These are phyloP conservation scores for Tetratostichococcus sp. DNA, from an alignment of 139 green algal genomes.

Conservation along the genomic window DNA sequence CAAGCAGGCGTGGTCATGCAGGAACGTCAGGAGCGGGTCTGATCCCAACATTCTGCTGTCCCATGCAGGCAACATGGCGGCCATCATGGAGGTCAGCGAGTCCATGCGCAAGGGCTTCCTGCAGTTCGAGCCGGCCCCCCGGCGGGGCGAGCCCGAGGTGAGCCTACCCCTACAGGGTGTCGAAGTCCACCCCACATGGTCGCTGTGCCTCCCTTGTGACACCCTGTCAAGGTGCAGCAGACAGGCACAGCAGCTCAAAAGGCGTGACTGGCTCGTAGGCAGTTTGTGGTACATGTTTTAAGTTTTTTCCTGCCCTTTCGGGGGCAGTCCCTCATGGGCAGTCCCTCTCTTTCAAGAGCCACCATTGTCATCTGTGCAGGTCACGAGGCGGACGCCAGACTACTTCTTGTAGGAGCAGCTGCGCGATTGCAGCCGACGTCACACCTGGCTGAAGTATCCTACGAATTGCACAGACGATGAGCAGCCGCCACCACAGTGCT, in stretches of 20 bases:
- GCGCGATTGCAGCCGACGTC: too few species aligned
- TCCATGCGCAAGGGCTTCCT: constrained; percentile 84
- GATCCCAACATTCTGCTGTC: neutral
- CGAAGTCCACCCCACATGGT: too few species aligned
- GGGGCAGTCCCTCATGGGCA: too few species aligned
- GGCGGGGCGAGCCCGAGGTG: constrained; percentile 86
- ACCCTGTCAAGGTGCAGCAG: neutral
- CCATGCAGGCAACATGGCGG: constrained; percentile 85
- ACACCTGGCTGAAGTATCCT: too few species aligned
- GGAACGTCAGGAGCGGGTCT: neutral
- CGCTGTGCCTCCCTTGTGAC: neutral
- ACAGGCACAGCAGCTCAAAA: neutral
- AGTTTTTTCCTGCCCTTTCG: neutral
- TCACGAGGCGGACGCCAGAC: constrained; percentile 78
- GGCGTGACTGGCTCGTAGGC: neutral
- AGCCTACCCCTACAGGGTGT: neutral
- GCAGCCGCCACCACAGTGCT: too few species aligned
- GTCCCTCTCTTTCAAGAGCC: neutral
- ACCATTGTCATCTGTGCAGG: constrained; percentile 25
- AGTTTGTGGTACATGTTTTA: neutral
- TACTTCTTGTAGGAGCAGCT: constrained; percentile 97
- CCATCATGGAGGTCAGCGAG: constrained; percentile 98
- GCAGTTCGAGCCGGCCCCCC: constrained; percentile 93
- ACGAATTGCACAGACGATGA: too few species aligned
- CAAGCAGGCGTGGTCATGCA: neutral